Conservation (phyloP, 2,329 filamentous ascomycete genomes). For the Xylaria hypoxylon region DNA sequence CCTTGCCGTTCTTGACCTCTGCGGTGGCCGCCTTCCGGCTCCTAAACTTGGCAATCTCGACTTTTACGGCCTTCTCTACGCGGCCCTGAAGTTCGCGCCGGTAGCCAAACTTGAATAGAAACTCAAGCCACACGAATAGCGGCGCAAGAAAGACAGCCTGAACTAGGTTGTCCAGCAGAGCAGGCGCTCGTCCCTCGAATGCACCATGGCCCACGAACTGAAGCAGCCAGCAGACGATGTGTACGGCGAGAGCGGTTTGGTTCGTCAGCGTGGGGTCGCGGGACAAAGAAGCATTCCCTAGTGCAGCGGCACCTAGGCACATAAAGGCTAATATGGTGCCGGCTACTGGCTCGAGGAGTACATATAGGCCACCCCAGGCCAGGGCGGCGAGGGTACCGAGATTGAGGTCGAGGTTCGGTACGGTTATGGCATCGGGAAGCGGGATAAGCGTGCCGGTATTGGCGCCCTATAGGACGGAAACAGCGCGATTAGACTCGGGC, state of each 20-base stretch:
- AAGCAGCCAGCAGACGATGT: conserved; percentile 82
- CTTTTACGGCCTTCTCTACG: conserved; percentile 79
- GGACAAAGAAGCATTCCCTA: conserved; percentile 78
- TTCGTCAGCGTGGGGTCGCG: conserved; percentile 64
- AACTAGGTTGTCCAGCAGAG: conserved; percentile 88
- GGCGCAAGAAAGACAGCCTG: conserved; percentile 94
- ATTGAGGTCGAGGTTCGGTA: conserved; percentile 75
- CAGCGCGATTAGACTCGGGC: conserved; percentile 39
- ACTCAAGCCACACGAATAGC: conserved; percentile 96
- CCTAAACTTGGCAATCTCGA: conserved; percentile 81
- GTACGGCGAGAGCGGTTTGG: conserved; percentile 71
- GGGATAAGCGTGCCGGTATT: conserved; percentile 73
- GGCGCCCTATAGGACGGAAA: conserved; percentile 60
- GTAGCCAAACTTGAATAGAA: conserved; percentile 91
- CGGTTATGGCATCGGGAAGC: conserved; percentile 74
- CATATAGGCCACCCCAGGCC: conserved; percentile 81
- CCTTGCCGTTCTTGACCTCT: conserved; percentile 61
- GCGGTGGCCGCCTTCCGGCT: conserved; percentile 61
- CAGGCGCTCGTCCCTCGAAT: conserved; percentile 89
- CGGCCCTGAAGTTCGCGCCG: conserved; percentile 86
- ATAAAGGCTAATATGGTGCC: conserved; percentile 81
- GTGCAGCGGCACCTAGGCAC: conserved; percentile 79
- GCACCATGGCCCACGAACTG: conserved; percentile 93
- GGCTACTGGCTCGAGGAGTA: conserved; percentile 93
- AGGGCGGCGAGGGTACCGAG: conserved; percentile 73